Base-by-base conservation (phyloP, 345 rosid genomes). In the Euclidium syriacum region DNA sequence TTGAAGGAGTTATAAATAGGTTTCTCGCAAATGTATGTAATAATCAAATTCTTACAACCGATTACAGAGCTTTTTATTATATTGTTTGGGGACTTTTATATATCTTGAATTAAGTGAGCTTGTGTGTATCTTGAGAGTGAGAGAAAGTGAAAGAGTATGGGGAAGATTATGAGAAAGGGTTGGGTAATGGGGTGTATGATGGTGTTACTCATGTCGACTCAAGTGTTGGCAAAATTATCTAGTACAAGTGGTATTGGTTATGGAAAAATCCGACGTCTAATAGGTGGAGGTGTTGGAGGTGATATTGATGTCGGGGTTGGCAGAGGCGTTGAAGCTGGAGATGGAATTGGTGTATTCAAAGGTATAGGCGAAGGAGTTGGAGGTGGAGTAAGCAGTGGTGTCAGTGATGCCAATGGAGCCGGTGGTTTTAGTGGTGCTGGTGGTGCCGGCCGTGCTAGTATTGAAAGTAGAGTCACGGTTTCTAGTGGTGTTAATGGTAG, bases 1-100 rank as follows among this genome's bases (percentile, higher is more conserved):
- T 56, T 56, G 33, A 30, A n/a, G n/a, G n/a, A n/a, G 49, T 58
- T 67, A 67, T 67, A 67, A 49, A 67, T 58, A 67, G 27, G 35
- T 5, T 49, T 29, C 24, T 49, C 8, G 15, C 22, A 10, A 30
- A 39, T 9, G 35, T 27, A 39, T 58, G 22, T 51, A 67, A n/a
- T n/a, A n/a, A 29, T 49, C 52, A 49, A 30, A 58, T 58, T 39
- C 20, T n/a, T 48, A 48, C 58, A 48, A 3, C n/a, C 55, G n/a
- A n/a, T n/a, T n/a, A n/a, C n/a, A 27, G 17, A 55, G 30, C 30
- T 46, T 54, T 17, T 18, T 33, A 53, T n/a, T n/a, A n/a, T n/a
- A n/a, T n/a, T n/a, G 44, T 47, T 48, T 67, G 36, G 10, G 29
- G 41, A 0, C 47, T 36, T 34, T 9, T 57, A 29, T n/a, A n/a